Conservation (phyloP, 1,284 basidiomycete species). For the Trichosporon sp. region DNA sequence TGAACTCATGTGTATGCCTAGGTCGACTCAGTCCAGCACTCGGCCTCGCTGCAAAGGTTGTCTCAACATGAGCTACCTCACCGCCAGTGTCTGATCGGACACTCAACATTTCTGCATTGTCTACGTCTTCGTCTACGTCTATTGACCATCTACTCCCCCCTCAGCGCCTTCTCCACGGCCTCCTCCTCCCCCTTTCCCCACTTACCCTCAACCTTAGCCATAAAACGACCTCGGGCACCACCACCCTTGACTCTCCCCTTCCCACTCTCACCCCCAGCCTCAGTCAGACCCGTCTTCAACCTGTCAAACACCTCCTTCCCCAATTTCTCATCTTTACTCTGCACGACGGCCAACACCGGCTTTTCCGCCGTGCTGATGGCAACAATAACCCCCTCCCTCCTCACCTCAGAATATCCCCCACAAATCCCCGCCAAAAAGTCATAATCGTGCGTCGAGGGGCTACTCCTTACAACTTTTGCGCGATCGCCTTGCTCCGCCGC, state of each 20-base stretch:
- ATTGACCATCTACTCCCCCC: too few relatives aligned
- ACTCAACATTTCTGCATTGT: too few relatives aligned
- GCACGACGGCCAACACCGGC: conserved; percentile 55
- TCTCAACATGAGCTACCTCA: too few relatives aligned
- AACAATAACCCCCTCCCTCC: conserved; percentile 49
- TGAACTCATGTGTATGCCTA: too few relatives aligned
- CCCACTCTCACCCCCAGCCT: too few relatives aligned
- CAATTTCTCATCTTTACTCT: conserved; percentile 57
- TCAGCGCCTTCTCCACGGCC: conserved; percentile 13
- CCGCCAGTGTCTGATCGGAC: too few relatives aligned
- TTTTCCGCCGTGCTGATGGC: conserved; percentile 19
- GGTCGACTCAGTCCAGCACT: too few relatives aligned
- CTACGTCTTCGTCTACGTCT: too few relatives aligned
- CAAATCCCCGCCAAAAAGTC: conserved; percentile 28
- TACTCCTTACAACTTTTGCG: conserved; percentile 12
- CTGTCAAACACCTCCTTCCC: conserved; percentile 58
- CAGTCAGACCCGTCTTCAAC: conserved; percentile 54
- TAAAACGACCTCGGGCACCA: conserved; percentile 47
- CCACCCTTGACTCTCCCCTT: conserved; percentile 46
- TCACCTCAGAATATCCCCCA: not conserved
- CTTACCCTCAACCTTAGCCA: conserved; percentile 46
- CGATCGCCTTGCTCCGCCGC: conserved; percentile 43
- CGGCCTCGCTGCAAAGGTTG: too few relatives aligned
- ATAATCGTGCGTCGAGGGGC: conserved; percentile 38
- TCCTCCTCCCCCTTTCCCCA: conserved; percentile 35